Evolutionary conservation across 78 protist genomes (phyloP), one percentile per base, ranked within the genome.

Genomic region (Isochrysis galbana): DNA sequence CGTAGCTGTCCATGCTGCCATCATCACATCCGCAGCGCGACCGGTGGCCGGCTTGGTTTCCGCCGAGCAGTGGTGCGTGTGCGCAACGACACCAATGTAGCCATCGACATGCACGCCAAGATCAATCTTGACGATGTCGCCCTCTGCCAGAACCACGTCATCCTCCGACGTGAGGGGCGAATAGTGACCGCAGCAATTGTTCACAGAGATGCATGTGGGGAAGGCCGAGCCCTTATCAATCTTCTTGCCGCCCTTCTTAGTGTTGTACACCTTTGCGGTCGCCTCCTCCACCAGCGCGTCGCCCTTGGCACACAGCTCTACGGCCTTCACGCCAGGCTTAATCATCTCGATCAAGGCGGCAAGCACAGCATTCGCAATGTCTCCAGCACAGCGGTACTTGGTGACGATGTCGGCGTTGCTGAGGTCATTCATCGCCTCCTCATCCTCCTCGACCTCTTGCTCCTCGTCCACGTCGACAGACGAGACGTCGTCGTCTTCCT

Each of bases 51-150:
- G 77, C 44, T 44, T 86, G 14, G 69, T 48, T 32, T 41, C 93
- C 22, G 91, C 91, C 39, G 97, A 96, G 34, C 95, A 92, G 14
- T 97, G 94, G 17, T 95, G 42, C 11, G 99, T 98, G 96, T 95
- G 96, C 29, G 99, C 99, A 0, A 92, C 97, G 19, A 93, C 78
- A 21, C 42, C 38, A 22, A 93, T 48, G 96, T 90, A 98, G 48
- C 99, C 99, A 80, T 98, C 99, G 29, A 99, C 72, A 88, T 99
- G 99, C 42, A 48, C 94, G 29, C 98, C 99, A 0, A 98, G 95
- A 91, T 99, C 99, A 67, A 96, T 95, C 94, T 98, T 98, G 89
- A 95, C 98, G 26, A 98, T 95, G 80, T 98, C 99, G 83, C 98
- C 98, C n/a, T 67, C 93, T 26, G 5, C 72, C 51, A 98, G 95